Conservation (phyloP, 2,329 filamentous ascomycete genomes). For the Thielaviopsis populi region DNA sequence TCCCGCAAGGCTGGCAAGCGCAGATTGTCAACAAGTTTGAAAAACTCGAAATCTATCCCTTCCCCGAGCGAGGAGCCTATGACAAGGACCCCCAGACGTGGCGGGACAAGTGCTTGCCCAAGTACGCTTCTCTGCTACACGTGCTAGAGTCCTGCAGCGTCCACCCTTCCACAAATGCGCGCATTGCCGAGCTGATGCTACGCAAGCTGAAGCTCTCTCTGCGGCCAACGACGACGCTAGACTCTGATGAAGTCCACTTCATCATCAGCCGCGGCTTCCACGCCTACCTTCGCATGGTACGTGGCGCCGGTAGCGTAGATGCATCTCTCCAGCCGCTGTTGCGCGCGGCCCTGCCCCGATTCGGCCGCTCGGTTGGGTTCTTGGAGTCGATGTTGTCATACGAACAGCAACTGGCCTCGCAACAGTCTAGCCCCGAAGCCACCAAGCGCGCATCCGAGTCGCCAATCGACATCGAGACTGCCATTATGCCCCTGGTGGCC, state of each 20-base stretch:
- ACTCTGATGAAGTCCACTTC: slow-evolving; percentile 52
- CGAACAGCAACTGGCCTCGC: slow-evolving; percentile 10
- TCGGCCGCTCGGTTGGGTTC: slow-evolving; percentile 51
- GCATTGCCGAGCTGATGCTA: slow-evolving; percentile 50
- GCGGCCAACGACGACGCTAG: slow-evolving; percentile 41
- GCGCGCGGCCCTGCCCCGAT: slow-evolving; percentile 49
- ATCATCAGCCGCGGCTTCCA: slow-evolving; percentile 62
- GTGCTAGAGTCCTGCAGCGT: slow-evolving; percentile 47
- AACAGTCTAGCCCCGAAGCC: background rate
- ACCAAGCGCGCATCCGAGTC: background rate
- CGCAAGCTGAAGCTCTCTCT: slow-evolving; percentile 51
- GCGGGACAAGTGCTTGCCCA: slow-evolving; percentile 48
- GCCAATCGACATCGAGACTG: slow-evolving; percentile 38
- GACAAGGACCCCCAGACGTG: slow-evolving; percentile 47
- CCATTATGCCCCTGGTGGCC: slow-evolving; percentile 49
- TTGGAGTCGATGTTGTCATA: slow-evolving; percentile 29
- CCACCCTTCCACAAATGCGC: slow-evolving; percentile 50
- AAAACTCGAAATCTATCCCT: slow-evolving; percentile 46
- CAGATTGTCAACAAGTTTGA: slow-evolving; percentile 58
- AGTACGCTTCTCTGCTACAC: slow-evolving; percentile 51
- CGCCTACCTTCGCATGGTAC: slow-evolving; percentile 53
- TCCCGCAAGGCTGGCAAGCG: slow-evolving; percentile 57
- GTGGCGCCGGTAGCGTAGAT: slow-evolving; percentile 42
- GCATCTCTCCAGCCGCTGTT: slow-evolving; percentile 48
- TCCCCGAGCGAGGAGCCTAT: slow-evolving; percentile 47